phyloP scores from a whole-genome alignment of 331 rosid species.

The Stylosanthes scabra region DNA sequence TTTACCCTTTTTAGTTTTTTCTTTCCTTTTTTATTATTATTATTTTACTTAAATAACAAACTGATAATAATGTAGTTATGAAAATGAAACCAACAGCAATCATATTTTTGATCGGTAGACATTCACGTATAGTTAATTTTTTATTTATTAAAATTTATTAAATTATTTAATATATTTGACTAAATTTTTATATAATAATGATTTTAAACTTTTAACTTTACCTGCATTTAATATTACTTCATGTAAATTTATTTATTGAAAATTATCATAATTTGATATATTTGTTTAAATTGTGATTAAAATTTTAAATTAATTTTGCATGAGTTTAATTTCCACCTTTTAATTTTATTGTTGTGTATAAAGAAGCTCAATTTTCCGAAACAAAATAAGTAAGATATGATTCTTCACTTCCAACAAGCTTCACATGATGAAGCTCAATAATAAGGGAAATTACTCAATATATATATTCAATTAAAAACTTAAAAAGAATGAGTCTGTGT shows the following conservation, averaged over 20 bases:
- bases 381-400: background rate
- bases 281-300: too few species aligned
- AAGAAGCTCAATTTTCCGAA: background rate
- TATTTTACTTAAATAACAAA: background rate
- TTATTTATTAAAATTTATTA: too few species aligned
- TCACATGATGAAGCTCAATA: background rate
- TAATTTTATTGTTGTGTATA: background rate
- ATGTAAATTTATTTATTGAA: too few species aligned
- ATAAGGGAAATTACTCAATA: too few species aligned
- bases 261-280: too few species aligned
- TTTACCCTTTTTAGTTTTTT: background rate
- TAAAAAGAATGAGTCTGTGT: too few species aligned
- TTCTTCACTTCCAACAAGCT: background rate
- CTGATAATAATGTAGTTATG: background rate
- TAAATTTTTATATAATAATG: too few species aligned
- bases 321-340: background rate
- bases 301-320: too few species aligned
- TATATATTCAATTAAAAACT: background rate
- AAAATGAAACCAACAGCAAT: background rate
- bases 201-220: too few species aligned
- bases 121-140: too few species aligned
- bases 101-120: background rate
- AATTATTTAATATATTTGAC: too few species aligned
- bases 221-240: too few species aligned
- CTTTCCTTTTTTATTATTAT: background rate